These are phyloP conservation scores for Monosporascus sp. DNA, from an alignment of 2,329 filamentous ascomycete species.

Conservation along the genomic window DNA sequence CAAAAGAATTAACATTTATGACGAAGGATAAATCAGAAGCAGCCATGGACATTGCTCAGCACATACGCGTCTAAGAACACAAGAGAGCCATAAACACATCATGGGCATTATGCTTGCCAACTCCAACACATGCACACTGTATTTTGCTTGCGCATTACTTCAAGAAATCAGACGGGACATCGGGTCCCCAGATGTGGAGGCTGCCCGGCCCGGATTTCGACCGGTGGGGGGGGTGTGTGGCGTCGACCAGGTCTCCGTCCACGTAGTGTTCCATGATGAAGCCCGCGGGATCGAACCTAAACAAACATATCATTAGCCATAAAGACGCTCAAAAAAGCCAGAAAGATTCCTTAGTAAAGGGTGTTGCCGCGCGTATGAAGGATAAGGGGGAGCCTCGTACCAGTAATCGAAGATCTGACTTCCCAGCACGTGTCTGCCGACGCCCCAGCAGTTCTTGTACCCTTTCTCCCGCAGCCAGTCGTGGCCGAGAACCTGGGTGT, in stretches of 20 bases:
- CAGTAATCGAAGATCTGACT: constrained; percentile 71
- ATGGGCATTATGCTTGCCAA: no score
- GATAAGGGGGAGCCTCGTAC: constrained; percentile 39
- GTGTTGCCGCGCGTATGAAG: neutral
- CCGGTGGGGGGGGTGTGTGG: constrained; percentile 43
- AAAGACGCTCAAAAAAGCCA: neutral
- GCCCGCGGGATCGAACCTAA: constrained; percentile 54
- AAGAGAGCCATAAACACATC: no score
- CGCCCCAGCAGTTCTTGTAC: constrained; percentile 64
- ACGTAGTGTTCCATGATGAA: constrained; percentile 68
- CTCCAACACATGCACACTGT: no score
- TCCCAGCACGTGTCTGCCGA: constrained; percentile 65
- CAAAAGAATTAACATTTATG: no score
- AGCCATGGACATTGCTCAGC: no score
- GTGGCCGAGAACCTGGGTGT: constrained; percentile 65
- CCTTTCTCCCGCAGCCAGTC: constrained; percentile 60
- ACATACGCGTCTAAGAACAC: no score
- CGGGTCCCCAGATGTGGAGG: constrained; percentile 39
- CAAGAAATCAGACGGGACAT: constrained; percentile 14
- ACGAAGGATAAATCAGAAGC: no score
- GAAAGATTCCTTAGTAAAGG: neutral
- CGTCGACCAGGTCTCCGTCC: constrained; percentile 61
- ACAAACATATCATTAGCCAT: neutral
- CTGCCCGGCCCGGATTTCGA: constrained; percentile 35
- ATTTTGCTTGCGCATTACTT: neutral